Evolutionary conservation across 768 basidiomycete species (phyloP), one percentile per base, ranked within the genome.

Genomic region (Mycena haematopus): DNA sequence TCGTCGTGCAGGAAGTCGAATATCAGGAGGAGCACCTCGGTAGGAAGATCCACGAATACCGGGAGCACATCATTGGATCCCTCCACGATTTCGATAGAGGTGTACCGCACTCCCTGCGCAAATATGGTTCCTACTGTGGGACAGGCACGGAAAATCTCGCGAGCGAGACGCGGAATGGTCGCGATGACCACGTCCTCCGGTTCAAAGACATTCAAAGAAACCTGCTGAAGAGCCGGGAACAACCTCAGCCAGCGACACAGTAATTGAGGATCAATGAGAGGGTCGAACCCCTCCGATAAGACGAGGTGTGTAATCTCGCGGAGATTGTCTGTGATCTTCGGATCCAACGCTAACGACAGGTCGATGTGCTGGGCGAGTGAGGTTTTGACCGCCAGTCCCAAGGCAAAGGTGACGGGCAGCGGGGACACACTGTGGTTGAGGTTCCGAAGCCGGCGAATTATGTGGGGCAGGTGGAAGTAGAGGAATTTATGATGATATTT

Each of bases 221-320:
- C 10, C 14, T 53, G 31, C 42, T 36, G 52, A 14, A 60, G 42
- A 36, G 44, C 24, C 6, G 58, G 58, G 33, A 60, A 60, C 21
- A 52, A 40, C 36, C 44, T 46, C 58, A 60, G 33, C 58, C 58
- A 60, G 22, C 52, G 58, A 22, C 31, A 45, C 1, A 60, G 6
- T 9, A 35, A 31, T 33, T 10, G 24, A 11, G 33, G 13, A 11
- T 53, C n/a, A 13, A 38, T 52, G 6, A n/a, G 13, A 13, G 44
- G 36, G 51, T 60, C 22, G 21, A 60, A 53, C 3, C 21, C 45
- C 13, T 60, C 52, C 24, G 40, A 42, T 42, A 60, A 27, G n/a
- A 46, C 58, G 11, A 60, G 44, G 44, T 60, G 52, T 17, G 42
- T 53, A 35, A 60, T 47, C 35, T 60, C 58, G 17, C 52, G 42